These are phyloP conservation scores for Trametes cingulata DNA, from an alignment of 768 basidiomycete species.

Conservation along the genomic window DNA sequence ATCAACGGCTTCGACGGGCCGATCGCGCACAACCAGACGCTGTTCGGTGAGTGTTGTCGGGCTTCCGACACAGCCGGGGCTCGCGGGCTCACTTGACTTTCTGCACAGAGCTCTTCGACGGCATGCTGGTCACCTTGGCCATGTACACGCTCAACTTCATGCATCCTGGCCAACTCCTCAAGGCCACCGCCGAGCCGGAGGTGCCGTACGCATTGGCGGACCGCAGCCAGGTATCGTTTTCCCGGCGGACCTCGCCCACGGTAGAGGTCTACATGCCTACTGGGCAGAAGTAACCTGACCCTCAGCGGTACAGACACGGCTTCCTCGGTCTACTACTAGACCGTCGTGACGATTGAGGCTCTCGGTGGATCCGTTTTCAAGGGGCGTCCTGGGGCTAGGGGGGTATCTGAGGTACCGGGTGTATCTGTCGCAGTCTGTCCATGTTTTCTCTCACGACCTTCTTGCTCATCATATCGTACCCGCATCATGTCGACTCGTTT, in stretches of 20 bases:
- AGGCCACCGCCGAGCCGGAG: neutral
- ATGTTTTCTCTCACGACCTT: too few species aligned
- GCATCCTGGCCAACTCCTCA: conserved; percentile 43
- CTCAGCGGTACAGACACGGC: neutral
- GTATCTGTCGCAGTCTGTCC: too few species aligned
- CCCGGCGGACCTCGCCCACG: conserved; percentile 5
- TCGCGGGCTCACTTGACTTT: too few species aligned
- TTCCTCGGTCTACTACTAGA: neutral
- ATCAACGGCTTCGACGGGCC: conserved; percentile 50
- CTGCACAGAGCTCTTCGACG: conserved; percentile 52
- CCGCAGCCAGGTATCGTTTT: neutral
- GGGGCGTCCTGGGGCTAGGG: too few species aligned
- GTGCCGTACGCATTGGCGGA: conserved; percentile 1
- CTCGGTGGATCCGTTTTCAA: too few species aligned
- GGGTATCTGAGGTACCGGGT: too few species aligned
- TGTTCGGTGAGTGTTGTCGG: conserved; percentile 40
- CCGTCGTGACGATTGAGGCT: too few species aligned
- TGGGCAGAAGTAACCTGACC: neutral
- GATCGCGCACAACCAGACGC: conserved; percentile 47
- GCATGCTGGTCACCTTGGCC: conserved; percentile 46
- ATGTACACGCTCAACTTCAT: conserved; percentile 46
- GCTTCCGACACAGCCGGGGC: too few species aligned
- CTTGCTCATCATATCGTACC: too few species aligned
- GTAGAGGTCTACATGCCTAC: neutral
- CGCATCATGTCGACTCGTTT: too few species aligned